Conservation (phyloP, 371 early-diverging fungal species). For the Choanephora cucurbitarum region DNA sequence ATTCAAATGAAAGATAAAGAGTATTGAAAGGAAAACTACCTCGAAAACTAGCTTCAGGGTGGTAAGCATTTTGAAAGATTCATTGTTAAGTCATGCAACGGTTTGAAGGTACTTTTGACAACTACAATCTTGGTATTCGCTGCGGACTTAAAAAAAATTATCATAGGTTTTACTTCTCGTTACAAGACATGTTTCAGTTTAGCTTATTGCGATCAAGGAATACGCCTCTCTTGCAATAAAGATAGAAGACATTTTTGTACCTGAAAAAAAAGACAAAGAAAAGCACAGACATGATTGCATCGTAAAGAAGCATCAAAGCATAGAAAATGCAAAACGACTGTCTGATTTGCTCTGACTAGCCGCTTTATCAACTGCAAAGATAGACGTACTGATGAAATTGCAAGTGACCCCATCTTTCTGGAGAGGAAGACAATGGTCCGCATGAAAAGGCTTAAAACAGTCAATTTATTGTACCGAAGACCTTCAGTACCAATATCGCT, state of each 20-base stretch:
- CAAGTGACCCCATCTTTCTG: background rate
- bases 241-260: background rate
- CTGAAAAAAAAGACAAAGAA: background rate
- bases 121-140: background rate
- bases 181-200: background rate
- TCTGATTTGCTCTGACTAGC: background rate
- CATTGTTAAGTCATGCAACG: background rate
- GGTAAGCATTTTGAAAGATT: background rate
- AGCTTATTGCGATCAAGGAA: background rate
- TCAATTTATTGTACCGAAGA: background rate
- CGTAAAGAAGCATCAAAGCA: background rate
- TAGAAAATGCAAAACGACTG: background rate
- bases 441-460: background rate
- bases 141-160: background rate
- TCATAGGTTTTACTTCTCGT: background rate
- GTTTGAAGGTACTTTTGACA: background rate
- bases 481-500: background rate
- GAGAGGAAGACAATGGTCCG: background rate
- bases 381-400: background rate
- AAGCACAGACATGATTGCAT: background rate
- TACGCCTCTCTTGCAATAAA: background rate
- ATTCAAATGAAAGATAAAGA: background rate
- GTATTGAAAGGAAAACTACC: background rate
- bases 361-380: background rate
- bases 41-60: background rate